These are phyloP conservation scores for Leccinum uliginosum DNA, from an alignment of 768 basidiomycete genomes.

Conservation along the genomic window DNA sequence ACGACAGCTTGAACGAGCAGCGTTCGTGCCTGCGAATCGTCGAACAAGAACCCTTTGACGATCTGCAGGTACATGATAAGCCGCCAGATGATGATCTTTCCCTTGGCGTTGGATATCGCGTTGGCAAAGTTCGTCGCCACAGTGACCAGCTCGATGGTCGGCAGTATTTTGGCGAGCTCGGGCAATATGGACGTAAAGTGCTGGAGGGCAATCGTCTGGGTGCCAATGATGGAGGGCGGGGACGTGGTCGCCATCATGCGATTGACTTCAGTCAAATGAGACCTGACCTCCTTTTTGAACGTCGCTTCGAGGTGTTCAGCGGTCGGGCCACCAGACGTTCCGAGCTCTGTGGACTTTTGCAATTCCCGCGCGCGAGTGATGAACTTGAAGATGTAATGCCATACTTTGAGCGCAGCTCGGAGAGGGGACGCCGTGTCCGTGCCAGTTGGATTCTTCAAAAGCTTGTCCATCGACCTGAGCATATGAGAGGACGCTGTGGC, in stretches of 20 bases:
- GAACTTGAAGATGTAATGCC: slow-evolving; percentile 96
- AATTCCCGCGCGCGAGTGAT: slow-evolving; percentile 86
- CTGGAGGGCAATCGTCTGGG: slow-evolving; percentile 90
- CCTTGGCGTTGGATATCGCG: slow-evolving; percentile 69
- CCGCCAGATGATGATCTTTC: slow-evolving; percentile 90
- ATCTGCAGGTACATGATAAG: slow-evolving; percentile 92
- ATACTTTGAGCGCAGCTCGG: slow-evolving; percentile 89
- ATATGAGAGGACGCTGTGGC: slow-evolving; percentile 79
- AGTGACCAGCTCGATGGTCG: slow-evolving; percentile 78
- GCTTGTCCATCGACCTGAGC: slow-evolving; percentile 80
- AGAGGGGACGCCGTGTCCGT: slow-evolving; percentile 72
- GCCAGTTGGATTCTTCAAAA: slow-evolving; percentile 69
- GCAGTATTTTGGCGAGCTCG: slow-evolving; percentile 77
- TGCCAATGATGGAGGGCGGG: slow-evolving; percentile 89
- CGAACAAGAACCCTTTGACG: slow-evolving; percentile 84
- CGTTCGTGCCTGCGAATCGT: slow-evolving; percentile 71
- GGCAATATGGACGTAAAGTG: slow-evolving; percentile 92
- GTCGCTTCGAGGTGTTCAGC: slow-evolving; percentile 79
- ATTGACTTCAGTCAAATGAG: slow-evolving; percentile 77
- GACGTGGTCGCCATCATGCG: slow-evolving; percentile 79
- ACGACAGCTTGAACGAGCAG: slow-evolving; percentile 83
- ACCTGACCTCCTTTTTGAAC: slow-evolving; percentile 79
- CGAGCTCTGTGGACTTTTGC: slow-evolving; percentile 76
- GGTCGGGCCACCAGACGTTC: slow-evolving; percentile 76
- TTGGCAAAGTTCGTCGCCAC: slow-evolving; percentile 86